These are phyloP conservation scores for Erodium moschatum DNA, from an alignment of 441 rosid genomes.

Conservation along the genomic window DNA sequence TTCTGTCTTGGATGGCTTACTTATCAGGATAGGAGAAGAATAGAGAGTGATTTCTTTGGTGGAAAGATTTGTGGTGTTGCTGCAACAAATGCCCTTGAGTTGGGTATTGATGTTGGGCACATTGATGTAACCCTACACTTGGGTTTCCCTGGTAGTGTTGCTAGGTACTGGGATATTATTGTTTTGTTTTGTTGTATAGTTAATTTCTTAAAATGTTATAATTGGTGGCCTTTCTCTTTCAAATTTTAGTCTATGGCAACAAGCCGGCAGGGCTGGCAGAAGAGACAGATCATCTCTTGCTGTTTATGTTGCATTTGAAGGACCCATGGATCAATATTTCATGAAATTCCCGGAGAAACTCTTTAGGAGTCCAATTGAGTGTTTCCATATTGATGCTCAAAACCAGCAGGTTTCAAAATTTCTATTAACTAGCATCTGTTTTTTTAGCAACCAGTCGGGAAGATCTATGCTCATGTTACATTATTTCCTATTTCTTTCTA, in stretches of 20 bases:
- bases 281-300: conserved; percentile 81
- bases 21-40: conserved; percentile 70
- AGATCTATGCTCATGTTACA: conserved; percentile 17
- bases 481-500: conserved; percentile 29
- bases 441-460: conserved; percentile 11
- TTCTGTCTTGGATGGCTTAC: conserved; percentile 14
- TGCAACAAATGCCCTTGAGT: conserved; percentile 93
- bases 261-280: conserved; percentile 95
- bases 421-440: conserved; percentile 12
- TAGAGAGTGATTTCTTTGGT: conserved; percentile 68
- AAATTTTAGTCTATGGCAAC: conserved; percentile 74
- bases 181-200: conserved; percentile 10
- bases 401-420: conserved; percentile 52
- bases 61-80: conserved; percentile 88
- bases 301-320: conserved; percentile 73
- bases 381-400: conserved; percentile 79
- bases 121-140: conserved; percentile 87
- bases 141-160: conserved; percentile 92
- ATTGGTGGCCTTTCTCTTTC: conserved; percentile 23
- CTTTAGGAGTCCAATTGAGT: conserved; percentile 69
- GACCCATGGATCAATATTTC: conserved; percentile 86
- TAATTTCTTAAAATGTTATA: conserved; percentile 19
- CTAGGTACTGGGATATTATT: conserved; percentile 49
- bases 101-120: conserved; percentile 96
- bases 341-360: conserved; percentile 80